Conservation (phyloP, 768 basidiomycete species). For the Coprinopsis marcescibilis region DNA sequence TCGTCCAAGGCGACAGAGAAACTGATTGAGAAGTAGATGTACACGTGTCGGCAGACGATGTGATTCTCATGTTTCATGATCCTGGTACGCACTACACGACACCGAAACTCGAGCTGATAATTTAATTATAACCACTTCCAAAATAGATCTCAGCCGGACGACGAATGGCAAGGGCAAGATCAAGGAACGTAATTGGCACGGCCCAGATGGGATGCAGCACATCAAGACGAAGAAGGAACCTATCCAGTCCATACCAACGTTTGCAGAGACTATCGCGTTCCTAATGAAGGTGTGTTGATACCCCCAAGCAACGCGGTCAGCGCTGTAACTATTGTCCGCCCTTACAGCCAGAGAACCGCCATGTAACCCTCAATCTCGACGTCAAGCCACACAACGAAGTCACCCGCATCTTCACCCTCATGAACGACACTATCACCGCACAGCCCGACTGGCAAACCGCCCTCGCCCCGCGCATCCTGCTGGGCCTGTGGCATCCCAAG, state of each 20-base stretch:
- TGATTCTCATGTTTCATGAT: slow-evolving; percentile 94
- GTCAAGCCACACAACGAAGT: slow-evolving; percentile 92
- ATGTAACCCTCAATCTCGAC: slow-evolving; percentile 79
- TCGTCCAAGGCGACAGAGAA: slow-evolving; percentile 48
- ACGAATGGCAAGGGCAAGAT: slow-evolving; percentile 59
- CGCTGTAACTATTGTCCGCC: neutral
- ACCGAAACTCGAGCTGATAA: slow-evolving; percentile 4
- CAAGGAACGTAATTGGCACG: slow-evolving; percentile 64
- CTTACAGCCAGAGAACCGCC: slow-evolving; percentile 61
- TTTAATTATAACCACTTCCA: slow-evolving; percentile 14
- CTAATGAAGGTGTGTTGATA: slow-evolving; percentile 60
- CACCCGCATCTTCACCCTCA: slow-evolving; percentile 69
- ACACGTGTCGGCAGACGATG: slow-evolving; percentile 80
- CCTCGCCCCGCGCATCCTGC: slow-evolving; percentile 72
- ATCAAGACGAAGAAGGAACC: slow-evolving; percentile 75
- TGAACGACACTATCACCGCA: slow-evolving; percentile 58
- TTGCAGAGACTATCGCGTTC: slow-evolving; percentile 69
- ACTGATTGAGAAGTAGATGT: slow-evolving; percentile 65
- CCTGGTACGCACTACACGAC: slow-evolving; percentile 40
- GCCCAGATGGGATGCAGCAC: slow-evolving; percentile 62
- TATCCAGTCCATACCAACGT: slow-evolving; percentile 85
- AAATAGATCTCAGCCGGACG: slow-evolving; percentile 66
- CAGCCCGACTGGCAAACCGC: slow-evolving; percentile 65
- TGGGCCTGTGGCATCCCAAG: slow-evolving; percentile 89
- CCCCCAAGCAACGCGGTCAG: neutral